Evolutionary conservation across 805 yeast genomes (phyloP).

Genomic region (Schwanniomyces polymorphus): DNA sequence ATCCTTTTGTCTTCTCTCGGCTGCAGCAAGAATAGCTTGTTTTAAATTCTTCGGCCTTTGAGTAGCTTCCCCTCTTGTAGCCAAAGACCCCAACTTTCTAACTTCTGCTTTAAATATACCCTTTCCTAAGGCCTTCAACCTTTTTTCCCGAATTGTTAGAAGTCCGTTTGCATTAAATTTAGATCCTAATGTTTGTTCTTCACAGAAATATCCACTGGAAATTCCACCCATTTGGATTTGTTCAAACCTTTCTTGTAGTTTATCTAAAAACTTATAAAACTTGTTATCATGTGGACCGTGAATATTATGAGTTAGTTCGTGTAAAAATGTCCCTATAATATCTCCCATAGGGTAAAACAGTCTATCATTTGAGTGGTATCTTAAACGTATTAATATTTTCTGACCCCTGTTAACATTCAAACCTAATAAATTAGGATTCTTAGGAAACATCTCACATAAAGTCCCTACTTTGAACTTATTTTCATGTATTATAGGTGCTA

Average conservation of each 20-base stretch:
- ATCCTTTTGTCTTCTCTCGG: constrained; percentile 59
- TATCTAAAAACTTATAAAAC: constrained; percentile 68
- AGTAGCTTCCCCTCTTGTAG: constrained; percentile 1
- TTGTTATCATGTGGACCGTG: constrained; percentile 77
- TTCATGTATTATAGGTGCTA: constrained; percentile 76
- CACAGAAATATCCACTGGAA: constrained; percentile 49
- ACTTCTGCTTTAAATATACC: constrained; percentile 42
- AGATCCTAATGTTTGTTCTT: constrained; percentile 47
- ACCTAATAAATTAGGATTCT: constrained; percentile 64
- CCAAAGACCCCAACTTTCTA: constrained; percentile 26
- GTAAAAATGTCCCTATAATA: constrained; percentile 80
- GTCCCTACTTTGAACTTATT: constrained; percentile 64
- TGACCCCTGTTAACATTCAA: constrained; percentile 78
- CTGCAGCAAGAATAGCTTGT: constrained; percentile 56
- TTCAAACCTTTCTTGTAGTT: constrained; percentile 52
- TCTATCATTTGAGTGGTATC: constrained; percentile 54
- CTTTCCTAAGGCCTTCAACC: constrained; percentile 41
- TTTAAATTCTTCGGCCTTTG: constrained; percentile 23
- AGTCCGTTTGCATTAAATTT: constrained; percentile 15
- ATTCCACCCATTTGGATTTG: constrained; percentile 39
- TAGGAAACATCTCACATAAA: constrained; percentile 82
- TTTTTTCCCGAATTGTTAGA: constrained; percentile 30
- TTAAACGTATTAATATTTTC: constrained; percentile 68
- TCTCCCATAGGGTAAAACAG: constrained; percentile 64
- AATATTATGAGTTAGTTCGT: constrained; percentile 81